Evolutionary conservation across 2,329 filamentous ascomycete genomes (phyloP).

Genomic region (Aspergillus udagawae): DNA sequence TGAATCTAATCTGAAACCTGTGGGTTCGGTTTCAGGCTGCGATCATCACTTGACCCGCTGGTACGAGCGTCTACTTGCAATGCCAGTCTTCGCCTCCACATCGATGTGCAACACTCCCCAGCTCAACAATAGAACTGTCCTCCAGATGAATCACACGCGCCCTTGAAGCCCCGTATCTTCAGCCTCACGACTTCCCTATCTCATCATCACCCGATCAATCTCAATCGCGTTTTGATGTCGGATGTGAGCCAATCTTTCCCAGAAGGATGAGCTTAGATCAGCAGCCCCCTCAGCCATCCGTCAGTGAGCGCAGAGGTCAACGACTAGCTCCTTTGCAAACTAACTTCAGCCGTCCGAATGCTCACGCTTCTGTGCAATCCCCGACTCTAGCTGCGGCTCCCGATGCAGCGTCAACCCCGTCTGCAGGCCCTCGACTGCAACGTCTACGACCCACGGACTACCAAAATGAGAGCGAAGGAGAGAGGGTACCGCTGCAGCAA

Average conservation of each 20-base stretch:
- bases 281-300: constrained; percentile 20
- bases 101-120: neutral
- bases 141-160: neutral
- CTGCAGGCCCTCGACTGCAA: constrained; percentile 17
- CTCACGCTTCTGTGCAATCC: constrained; percentile 6
- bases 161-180: neutral
- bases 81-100: neutral
- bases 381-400: neutral
- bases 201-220: neutral
- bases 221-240: neutral
- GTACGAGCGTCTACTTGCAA: neutral
- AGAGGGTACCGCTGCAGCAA: constrained; percentile 30
- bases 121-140: neutral
- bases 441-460: constrained; percentile 32
- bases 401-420: neutral
- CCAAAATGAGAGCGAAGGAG: constrained; percentile 23
- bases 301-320: constrained; percentile 36
- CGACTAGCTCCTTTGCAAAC: constrained; percentile 35
- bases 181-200: neutral
- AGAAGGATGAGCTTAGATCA: constrained; percentile 16
- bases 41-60: neutral
- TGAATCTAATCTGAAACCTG: neutral
- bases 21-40: neutral
- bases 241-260: neutral
- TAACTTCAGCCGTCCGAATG: constrained; percentile 30